phyloP scores from a whole-genome alignment of 805 yeast genomes.

The Saccharomyces mikatae region DNA sequence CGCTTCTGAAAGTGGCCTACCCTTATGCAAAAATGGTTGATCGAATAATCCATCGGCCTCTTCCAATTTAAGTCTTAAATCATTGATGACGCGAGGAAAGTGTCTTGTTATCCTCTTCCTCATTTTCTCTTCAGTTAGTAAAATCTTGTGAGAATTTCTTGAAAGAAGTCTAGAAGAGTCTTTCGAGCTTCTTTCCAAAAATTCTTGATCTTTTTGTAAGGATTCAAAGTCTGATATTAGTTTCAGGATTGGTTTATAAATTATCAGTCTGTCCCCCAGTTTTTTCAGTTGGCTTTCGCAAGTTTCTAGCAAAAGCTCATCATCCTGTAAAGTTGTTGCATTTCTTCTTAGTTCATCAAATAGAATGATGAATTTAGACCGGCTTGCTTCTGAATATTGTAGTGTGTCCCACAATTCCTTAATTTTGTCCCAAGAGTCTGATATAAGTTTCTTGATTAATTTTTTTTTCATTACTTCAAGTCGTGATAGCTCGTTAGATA shows the following conservation, averaged over 20 bases:
- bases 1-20: slow-evolving; percentile 21
- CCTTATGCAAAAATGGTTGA: slow-evolving; percentile 29
- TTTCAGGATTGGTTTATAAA: slow-evolving; percentile 47
- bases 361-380: slow-evolving; percentile 37
- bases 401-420: slow-evolving; percentile 54
- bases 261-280: slow-evolving; percentile 42
- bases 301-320: slow-evolving; percentile 51
- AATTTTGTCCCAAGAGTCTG: slow-evolving; percentile 52
- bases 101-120: slow-evolving; percentile 60
- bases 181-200: slow-evolving; percentile 59
- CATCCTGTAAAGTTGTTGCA: slow-evolving; percentile 31
- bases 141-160: slow-evolving; percentile 68
- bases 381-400: slow-evolving; percentile 48
- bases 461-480: slow-evolving; percentile 53
- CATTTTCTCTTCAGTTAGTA: slow-evolving; percentile 71
- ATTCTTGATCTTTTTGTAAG: slow-evolving; percentile 50
- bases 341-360: slow-evolving; percentile 9
- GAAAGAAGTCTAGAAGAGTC: slow-evolving; percentile 74
- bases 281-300: slow-evolving; percentile 57
- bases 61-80: slow-evolving; percentile 40
- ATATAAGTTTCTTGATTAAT: slow-evolving; percentile 59
- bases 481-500: slow-evolving; percentile 48
- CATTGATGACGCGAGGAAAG: slow-evolving; percentile 55
- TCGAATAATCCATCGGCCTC: slow-evolving; percentile 41
- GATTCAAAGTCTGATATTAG: slow-evolving; percentile 49